Percentiles rank a stretch among this genome's conserved stretches.
Evolutionary conservation across 768 basidiomycete species (phyloP).

Genomic region (Artomyces pyxidatus): DNA sequence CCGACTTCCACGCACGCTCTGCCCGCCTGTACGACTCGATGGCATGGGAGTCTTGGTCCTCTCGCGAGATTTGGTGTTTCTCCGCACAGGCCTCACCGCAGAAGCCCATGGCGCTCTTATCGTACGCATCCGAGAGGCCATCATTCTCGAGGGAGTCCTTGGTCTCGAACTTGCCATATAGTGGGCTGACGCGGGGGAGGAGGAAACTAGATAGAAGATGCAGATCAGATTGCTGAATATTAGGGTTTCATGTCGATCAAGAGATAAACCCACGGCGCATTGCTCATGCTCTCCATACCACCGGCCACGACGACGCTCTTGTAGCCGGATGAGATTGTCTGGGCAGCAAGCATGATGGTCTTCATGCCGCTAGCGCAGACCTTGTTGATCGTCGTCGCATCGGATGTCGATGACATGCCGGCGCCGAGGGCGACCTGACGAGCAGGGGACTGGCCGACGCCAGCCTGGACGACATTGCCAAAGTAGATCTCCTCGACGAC

Average conservation of each 20-base stretch:
- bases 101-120: conserved; percentile 97
- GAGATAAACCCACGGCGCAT: conserved; percentile 75
- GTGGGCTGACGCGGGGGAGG: conserved; percentile 69
- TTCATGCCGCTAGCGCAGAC: conserved; percentile 98
- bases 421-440: conserved; percentile 90
- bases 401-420: conserved; percentile 78
- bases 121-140: conserved; percentile 95
- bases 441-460: conserved; percentile 96
- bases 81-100: conserved; percentile 84
- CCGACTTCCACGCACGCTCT: conserved; percentile 82
- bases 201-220: conserved; percentile 71
- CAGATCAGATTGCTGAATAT: conserved; percentile 5
- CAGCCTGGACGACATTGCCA: conserved; percentile 96
- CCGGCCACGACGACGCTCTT: conserved; percentile 85
- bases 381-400: conserved; percentile 99
- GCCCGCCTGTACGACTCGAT: conserved; percentile 94
- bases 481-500: conserved; percentile 94
- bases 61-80: conserved; percentile 77
- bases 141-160: conserved; percentile 86
- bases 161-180: conserved; percentile 84
- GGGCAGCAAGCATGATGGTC: conserved; percentile 88
- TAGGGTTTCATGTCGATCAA: not conserved
- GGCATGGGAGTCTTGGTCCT: conserved; percentile 84
- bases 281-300: conserved; percentile 99
- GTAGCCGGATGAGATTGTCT: conserved; percentile 83